phyloP scores from a whole-genome alignment of 768 basidiomycete genomes.

The Crucibulum laeve region DNA sequence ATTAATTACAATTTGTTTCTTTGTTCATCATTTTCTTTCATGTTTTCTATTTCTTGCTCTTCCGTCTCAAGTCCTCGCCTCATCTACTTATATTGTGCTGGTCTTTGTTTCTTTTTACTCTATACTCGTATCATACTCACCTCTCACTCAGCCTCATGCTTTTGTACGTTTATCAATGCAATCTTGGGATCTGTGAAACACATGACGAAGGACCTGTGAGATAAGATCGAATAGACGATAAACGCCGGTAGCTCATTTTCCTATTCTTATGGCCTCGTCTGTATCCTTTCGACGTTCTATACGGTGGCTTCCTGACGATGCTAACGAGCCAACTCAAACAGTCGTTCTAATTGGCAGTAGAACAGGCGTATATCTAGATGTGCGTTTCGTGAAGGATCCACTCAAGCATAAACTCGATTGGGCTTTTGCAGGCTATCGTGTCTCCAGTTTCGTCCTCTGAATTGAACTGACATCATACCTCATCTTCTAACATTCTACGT shows the following conservation, averaged over 20 bases:
- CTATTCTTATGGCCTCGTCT: not conserved
- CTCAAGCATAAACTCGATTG: constrained; percentile 28
- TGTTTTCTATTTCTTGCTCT: constrained; percentile 5
- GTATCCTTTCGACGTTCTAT: constrained; percentile 16
- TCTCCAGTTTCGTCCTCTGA: not conserved
- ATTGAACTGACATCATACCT: not conserved
- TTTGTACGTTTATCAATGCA: constrained; percentile 9
- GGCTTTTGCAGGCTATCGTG: constrained; percentile 34
- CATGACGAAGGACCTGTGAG: too few relatives aligned
- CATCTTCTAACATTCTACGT: not conserved
- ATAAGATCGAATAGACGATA: too few relatives aligned
- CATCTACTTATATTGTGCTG: not conserved
- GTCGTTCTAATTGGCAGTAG: constrained; percentile 25
- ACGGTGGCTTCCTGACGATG: constrained; percentile 25
- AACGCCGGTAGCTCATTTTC: too few relatives aligned
- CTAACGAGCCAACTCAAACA: constrained; percentile 29
- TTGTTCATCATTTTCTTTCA: constrained; percentile 4
- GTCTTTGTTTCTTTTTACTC: constrained; percentile 1
- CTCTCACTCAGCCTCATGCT: constrained; percentile 4
- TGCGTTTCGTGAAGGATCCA: constrained; percentile 24
- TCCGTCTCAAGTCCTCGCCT: not conserved
- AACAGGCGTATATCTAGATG: constrained; percentile 28
- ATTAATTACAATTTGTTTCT: constrained; percentile 3
- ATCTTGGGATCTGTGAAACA: too few relatives aligned
- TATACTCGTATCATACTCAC: not conserved